Evolutionary conservation across 768 basidiomycete species (phyloP).

Genomic region (Melanogaster broomeanus): DNA sequence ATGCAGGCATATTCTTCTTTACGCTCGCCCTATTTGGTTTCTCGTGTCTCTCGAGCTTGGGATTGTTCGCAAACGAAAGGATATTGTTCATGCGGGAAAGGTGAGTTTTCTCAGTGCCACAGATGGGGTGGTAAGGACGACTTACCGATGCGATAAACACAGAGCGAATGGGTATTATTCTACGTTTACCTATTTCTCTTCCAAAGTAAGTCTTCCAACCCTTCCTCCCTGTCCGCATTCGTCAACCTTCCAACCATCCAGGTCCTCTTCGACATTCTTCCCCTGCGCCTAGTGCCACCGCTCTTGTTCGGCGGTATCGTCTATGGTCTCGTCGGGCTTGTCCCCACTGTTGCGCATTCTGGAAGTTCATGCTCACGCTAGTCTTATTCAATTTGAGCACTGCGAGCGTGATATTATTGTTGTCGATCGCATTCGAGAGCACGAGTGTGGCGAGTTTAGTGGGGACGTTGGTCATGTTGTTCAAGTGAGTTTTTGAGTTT

Average conservation of each 20-base stretch:
- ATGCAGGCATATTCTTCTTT: conserved; percentile 91
- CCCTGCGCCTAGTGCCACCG: conserved; percentile 91
- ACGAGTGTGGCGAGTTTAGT: conserved; percentile 88
- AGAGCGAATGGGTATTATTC: conserved; percentile 98
- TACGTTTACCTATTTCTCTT: conserved; percentile 93
- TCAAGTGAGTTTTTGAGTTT: conserved; percentile 71
- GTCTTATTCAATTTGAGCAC: conserved; percentile 97
- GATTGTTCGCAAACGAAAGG: conserved; percentile 92
- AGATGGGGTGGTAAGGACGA: neutral
- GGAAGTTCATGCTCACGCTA: conserved; percentile 97
- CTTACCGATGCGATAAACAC: conserved; percentile 4
- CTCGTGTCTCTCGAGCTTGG: conserved; percentile 91
- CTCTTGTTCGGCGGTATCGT: conserved; percentile 95
- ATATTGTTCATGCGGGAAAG: conserved; percentile 98
- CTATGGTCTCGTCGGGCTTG: conserved; percentile 93
- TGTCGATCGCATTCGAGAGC: conserved; percentile 87
- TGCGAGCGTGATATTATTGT: conserved; percentile 85
- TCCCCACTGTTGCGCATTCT: conserved; percentile 89
- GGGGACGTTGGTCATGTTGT: conserved; percentile 96
- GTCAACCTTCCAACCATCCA: conserved; percentile 28
- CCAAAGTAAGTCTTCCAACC: conserved; percentile 66
- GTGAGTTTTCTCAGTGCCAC: conserved; percentile 39
- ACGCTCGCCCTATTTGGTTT: conserved; percentile 96
- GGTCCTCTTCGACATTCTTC: conserved; percentile 96
- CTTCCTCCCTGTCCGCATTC: neutral